Conservation (phyloP, 2,329 filamentous ascomycete species). For the Coniella vitis region DNA sequence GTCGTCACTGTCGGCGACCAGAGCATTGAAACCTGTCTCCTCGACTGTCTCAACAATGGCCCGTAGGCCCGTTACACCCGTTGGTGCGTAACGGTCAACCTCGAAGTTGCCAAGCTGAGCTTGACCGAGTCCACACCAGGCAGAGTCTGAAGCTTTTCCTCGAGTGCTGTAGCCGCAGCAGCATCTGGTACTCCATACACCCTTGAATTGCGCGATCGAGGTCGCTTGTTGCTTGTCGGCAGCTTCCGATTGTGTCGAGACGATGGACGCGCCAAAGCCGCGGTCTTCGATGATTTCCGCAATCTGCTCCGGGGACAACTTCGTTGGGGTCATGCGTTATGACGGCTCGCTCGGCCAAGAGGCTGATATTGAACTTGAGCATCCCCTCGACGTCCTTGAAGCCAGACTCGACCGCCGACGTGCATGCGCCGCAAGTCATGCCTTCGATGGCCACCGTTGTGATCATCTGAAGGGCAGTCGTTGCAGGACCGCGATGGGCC, state of each 20-base stretch:
- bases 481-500: slow-evolving; percentile 22
- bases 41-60: slow-evolving; percentile 78
- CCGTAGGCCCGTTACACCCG: slow-evolving; percentile 66
- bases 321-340: slow-evolving; percentile 72
- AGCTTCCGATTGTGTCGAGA: slow-evolving; percentile 64
- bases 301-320: slow-evolving; percentile 67
- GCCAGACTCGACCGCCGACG: slow-evolving; percentile 78
- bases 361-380: slow-evolving; percentile 86
- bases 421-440: slow-evolving; percentile 97
- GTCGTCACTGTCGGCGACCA: slow-evolving; percentile 86
- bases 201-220: slow-evolving; percentile 64
- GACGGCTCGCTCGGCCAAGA: slow-evolving; percentile 86
- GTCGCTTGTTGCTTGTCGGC: slow-evolving; percentile 49
- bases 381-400: slow-evolving; percentile 74
- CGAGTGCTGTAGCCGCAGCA: slow-evolving; percentile 64
- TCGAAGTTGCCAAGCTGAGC: slow-evolving; percentile 66
- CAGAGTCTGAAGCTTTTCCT: slow-evolving; percentile 57
- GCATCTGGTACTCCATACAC: slow-evolving; percentile 73
- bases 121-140: slow-evolving; percentile 69
- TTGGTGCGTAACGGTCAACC: slow-evolving; percentile 67
- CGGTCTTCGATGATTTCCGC: slow-evolving; percentile 79
- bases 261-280: slow-evolving; percentile 78
- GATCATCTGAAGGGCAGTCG: slow-evolving; percentile 45
- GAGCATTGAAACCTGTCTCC: slow-evolving; percentile 75
- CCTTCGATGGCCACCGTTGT: slow-evolving; percentile 88